Evolutionary conservation across 192 early-diverging fungal genomes (phyloP).

Genomic region (Lobulomyces angularis): DNA sequence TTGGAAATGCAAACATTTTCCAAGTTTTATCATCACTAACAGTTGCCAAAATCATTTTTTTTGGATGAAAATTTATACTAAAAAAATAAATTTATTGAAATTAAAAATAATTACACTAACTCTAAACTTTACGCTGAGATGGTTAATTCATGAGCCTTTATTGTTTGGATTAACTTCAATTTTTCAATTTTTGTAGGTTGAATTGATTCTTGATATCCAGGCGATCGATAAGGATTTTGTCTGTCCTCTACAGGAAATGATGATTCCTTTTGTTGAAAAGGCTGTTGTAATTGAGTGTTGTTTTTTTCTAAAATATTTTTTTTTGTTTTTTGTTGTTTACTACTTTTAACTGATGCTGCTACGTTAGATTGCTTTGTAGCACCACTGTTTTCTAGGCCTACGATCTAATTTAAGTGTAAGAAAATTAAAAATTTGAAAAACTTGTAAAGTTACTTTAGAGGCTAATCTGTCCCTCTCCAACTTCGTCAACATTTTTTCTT

Average conservation of each 20-base stretch:
- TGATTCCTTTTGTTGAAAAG: too few relatives aligned
- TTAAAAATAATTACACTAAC: background rate
- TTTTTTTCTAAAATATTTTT: too few relatives aligned
- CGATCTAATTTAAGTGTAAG: conserved; percentile 4
- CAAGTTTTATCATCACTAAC: conserved; percentile 43
- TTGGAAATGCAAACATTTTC: conserved; percentile 48
- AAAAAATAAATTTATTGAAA: background rate
- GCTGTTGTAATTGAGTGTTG: too few relatives aligned
- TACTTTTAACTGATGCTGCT: too few relatives aligned
- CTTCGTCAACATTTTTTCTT: conserved; percentile 45
- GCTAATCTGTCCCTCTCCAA: conserved; percentile 38
- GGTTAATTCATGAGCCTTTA: conserved; percentile 30
- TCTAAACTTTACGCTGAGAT: conserved; percentile 26
- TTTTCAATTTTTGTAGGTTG: conserved; percentile 22
- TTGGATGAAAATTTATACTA: conserved; percentile 45
- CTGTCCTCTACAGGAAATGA: too few relatives aligned
- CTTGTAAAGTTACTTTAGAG: conserved; percentile 15
- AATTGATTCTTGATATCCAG: too few relatives aligned
- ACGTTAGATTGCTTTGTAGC: background rate
- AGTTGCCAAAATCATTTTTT: conserved; percentile 42
- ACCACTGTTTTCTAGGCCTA: background rate
- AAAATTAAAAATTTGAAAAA: background rate
- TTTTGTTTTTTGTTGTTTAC: too few relatives aligned
- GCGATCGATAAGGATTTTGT: too few relatives aligned
- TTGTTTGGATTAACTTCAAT: conserved; percentile 22